These are phyloP conservation scores for Vigna nakashimae DNA, from an alignment of 306 rosid species.

Conservation along the genomic window DNA sequence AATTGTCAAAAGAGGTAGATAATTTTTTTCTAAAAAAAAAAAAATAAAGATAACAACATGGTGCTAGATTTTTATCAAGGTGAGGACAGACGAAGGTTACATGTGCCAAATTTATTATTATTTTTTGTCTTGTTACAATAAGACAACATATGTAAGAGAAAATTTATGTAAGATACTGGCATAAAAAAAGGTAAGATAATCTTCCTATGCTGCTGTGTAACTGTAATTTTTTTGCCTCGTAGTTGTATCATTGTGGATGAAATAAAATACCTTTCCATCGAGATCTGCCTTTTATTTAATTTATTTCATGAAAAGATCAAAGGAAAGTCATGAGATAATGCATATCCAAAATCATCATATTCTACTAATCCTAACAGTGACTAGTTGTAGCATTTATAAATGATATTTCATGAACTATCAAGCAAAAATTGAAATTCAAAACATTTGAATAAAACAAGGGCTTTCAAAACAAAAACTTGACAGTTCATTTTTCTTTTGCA, in stretches of 20 bases:
- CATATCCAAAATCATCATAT: background rate
- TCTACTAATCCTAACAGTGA: background rate
- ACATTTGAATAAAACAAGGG: background rate
- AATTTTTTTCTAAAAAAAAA: no score
- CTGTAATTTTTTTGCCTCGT: background rate
- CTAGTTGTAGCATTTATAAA: background rate
- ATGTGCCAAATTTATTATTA: background rate
- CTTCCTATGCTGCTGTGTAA: background rate
- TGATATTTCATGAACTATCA: background rate
- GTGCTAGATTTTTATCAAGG: conserved; percentile 2
- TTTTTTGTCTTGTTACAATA: conserved; percentile 14
- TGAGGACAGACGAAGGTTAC: conserved; percentile 1
- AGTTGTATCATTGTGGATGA: conserved; percentile 4
- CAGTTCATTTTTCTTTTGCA: background rate
- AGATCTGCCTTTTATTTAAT: background rate
- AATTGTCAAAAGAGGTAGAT: no score
- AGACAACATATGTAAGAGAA: background rate
- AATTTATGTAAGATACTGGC: background rate
- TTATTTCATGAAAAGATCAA: background rate
- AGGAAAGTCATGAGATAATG: background rate
- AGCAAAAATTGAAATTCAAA: background rate
- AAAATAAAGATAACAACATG: background rate
- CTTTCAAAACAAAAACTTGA: conserved; percentile 8
- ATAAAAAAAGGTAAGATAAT: background rate
- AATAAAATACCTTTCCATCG: conserved; percentile 5